Evolutionary conservation across 495 filamentous ascomycete genomes (phyloP).

Genomic region (Monascus purpureus): DNA sequence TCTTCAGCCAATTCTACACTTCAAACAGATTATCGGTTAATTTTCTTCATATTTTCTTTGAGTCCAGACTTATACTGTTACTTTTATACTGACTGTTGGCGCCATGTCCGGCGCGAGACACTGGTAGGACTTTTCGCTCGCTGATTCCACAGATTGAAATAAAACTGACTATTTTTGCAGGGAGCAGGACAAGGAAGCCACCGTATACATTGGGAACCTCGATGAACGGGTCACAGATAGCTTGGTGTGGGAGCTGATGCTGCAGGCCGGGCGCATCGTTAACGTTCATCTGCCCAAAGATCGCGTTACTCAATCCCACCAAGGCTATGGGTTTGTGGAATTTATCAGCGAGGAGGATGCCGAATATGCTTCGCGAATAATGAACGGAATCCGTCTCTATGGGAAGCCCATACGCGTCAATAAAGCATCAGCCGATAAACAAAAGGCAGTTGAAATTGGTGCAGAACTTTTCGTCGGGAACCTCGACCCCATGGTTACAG

Average conservation of each 20-base stretch:
- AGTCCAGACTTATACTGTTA: neutral
- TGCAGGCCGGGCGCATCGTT: conserved; percentile 88
- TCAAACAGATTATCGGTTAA: too few relatives aligned
- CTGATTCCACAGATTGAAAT: neutral
- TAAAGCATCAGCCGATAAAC: conserved; percentile 92
- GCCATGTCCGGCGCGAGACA: conserved; percentile 63
- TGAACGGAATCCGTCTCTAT: conserved; percentile 89
- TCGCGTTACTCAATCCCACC: conserved; percentile 87
- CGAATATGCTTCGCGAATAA: conserved; percentile 90
- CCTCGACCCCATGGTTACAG: conserved; percentile 85
- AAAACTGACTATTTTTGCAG: conserved; percentile 28
- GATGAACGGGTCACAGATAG: conserved; percentile 89
- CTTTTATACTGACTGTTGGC: conserved; percentile 3
- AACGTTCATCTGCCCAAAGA: conserved; percentile 98
- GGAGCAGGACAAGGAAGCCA: conserved; percentile 99
- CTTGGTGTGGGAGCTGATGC: conserved; percentile 93
- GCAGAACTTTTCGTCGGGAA: conserved; percentile 97
- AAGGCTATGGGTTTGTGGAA: conserved; percentile 98
- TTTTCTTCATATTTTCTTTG: too few relatives aligned
- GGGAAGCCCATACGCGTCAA: conserved; percentile 96
- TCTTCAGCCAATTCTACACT: too few relatives aligned
- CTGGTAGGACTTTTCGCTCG: too few relatives aligned
- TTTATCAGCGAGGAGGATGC: conserved; percentile 93
- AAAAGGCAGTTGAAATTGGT: conserved; percentile 89
- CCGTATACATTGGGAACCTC: conserved; percentile 95